Evolutionary conservation across 164 flowering plant species (phyloP).

Genomic region (Vitis riparia): DNA sequence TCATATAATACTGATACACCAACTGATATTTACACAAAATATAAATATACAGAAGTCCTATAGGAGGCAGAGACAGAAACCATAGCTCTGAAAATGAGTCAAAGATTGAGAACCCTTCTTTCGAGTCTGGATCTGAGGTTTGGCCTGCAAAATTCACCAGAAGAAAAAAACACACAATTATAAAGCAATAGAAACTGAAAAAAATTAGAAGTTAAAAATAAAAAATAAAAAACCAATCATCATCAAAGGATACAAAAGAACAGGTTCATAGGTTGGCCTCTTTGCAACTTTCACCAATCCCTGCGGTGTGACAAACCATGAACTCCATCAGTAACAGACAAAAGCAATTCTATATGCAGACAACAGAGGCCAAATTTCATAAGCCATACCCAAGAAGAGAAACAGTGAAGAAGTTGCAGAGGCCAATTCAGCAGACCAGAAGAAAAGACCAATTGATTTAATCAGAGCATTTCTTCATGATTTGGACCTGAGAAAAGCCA

Average conservation of each 20-base stretch:
- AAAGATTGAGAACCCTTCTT: not conserved
- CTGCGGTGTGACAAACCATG: slow-evolving; percentile 16
- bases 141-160: not conserved
- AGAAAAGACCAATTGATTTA: not conserved
- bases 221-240: not conserved
- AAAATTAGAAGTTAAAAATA: not conserved
- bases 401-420: slow-evolving; percentile 22
- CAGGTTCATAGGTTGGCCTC: slow-evolving; percentile 19
- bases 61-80: not conserved
- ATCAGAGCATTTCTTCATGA: slow-evolving; percentile 16
- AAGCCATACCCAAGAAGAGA: slow-evolving; percentile 5
- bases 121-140: not conserved
- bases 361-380: not conserved
- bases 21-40: too few species aligned
- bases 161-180: not conserved
- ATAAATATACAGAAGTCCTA: not conserved
- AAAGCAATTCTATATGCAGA: not conserved
- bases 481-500: slow-evolving; percentile 36
- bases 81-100: not conserved
- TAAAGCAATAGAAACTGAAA: not conserved
- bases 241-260: slow-evolving; percentile 20
- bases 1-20: too few species aligned
- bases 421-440: slow-evolving; percentile 12
- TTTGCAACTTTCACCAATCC: slow-evolving; percentile 26
- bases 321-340: not conserved